Conservation (phyloP, 2,329 filamentous ascomycete species). For the Coniochaeta prunicola region DNA sequence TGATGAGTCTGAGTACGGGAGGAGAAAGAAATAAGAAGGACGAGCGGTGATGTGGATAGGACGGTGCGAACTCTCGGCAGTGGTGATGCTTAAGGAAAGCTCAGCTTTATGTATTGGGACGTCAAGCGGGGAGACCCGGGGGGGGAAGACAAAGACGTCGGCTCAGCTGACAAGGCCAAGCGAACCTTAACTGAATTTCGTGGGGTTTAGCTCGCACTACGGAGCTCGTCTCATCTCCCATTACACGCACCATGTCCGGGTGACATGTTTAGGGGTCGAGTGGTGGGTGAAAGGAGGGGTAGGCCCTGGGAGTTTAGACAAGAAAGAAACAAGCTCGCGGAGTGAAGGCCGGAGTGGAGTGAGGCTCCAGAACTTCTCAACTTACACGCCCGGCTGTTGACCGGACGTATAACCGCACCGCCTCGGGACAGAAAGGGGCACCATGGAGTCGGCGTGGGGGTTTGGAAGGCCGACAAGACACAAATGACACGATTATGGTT, state of each 20-base stretch:
- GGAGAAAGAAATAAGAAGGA: background rate
- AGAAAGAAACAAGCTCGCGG: background rate
- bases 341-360: background rate
- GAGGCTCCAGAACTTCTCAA: background rate
- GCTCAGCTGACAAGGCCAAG: slow-evolving; percentile 2
- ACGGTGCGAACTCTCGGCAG: background rate
- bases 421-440: background rate
- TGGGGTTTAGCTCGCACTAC: slow-evolving; percentile 1
- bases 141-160: background rate
- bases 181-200: background rate
- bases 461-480: background rate
- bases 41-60: background rate
- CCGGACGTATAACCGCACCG: slow-evolving; percentile 1
- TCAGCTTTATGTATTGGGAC: background rate
- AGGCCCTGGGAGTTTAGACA: background rate
- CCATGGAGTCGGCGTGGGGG: background rate
- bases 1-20: background rate
- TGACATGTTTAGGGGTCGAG: background rate
- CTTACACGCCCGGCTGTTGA: slow-evolving; percentile 1
- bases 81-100: background rate
- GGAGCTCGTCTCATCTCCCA: background rate
- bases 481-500: background rate
- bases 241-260: no score
- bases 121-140: background rate
- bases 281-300: background rate